Conservation (phyloP, 1,284 basidiomycete species). For the Moesziomyces parantarcticus region DNA sequence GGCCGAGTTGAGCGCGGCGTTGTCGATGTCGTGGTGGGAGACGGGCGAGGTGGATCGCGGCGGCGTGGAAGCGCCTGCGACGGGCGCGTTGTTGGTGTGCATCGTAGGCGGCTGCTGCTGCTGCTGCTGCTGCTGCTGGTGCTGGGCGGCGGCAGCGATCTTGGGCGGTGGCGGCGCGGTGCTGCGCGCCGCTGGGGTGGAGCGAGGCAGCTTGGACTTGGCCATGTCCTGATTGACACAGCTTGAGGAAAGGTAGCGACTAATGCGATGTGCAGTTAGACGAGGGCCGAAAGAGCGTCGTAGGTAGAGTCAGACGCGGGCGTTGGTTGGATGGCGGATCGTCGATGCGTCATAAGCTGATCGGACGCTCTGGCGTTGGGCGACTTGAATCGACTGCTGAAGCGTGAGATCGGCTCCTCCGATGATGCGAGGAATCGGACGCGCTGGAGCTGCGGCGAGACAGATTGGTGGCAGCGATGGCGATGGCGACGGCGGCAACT, state of each 20-base stretch:
- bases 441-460: not conserved
- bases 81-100: constrained; percentile 14
- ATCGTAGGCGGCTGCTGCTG: constrained; percentile 24
- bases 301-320: not conserved
- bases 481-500: not conserved
- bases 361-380: not conserved
- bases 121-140: constrained; percentile 28
- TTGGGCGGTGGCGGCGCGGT: constrained; percentile 40
- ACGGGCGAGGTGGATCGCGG: constrained; percentile 35
- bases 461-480: not conserved
- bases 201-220: constrained; percentile 51
- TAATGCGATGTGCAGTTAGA: too few species aligned
- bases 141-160: constrained; percentile 47
- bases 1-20: constrained; percentile 28
- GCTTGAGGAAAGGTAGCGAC: too few species aligned
- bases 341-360: not conserved
- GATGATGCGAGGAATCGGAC: not conserved
- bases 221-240: constrained; percentile 40
- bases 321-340: not conserved
- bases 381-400: not conserved
- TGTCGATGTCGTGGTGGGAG: constrained; percentile 39
- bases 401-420: not conserved
- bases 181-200: constrained; percentile 41
- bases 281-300: not conserved
- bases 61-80: constrained; percentile 40